A percentile compares a stretch with the other conserved stretches of the same genome.
phyloP scores from a whole-genome alignment of 148 eudicot species.

The Dianthus caryophyllus region DNA sequence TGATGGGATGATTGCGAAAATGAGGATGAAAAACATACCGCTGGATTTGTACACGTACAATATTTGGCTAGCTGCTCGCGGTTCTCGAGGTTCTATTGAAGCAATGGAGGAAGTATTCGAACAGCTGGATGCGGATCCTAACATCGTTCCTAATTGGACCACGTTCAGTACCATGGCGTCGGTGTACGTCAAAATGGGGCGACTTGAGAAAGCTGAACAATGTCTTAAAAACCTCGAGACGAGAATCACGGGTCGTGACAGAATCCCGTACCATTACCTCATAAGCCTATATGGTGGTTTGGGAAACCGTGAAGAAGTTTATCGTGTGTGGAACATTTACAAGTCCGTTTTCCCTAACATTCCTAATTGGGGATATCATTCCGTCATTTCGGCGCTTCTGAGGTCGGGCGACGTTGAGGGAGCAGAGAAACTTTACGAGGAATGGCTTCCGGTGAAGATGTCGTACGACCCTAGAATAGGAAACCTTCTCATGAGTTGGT shows the following conservation, averaged over 20 bases:
- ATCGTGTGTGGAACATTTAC: slow-evolving; percentile 66
- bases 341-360: slow-evolving; percentile 42
- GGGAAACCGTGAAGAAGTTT: slow-evolving; percentile 65
- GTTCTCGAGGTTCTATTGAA: slow-evolving; percentile 52
- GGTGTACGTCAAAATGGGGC: slow-evolving; percentile 49
- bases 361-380: slow-evolving; percentile 64
- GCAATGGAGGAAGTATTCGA: slow-evolving; percentile 68
- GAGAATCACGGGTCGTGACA: slow-evolving; percentile 49
- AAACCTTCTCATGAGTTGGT: slow-evolving; percentile 62
- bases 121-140: slow-evolving; percentile 40
- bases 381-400: slow-evolving; percentile 60
- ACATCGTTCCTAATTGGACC: slow-evolving; percentile 63
- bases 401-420: slow-evolving; percentile 67
- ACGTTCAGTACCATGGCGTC: slow-evolving; percentile 77
- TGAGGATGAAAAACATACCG: slow-evolving; percentile 49
- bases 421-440: slow-evolving; percentile 67
- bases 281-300: slow-evolving; percentile 59
- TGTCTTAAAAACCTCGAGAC: slow-evolving; percentile 59
- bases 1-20: slow-evolving; percentile 49
- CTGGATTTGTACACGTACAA: slow-evolving; percentile 70
- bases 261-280: slow-evolving; percentile 65
- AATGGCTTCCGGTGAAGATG: slow-evolving; percentile 55
- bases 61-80: slow-evolving; percentile 73
- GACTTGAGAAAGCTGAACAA: slow-evolving; percentile 52
- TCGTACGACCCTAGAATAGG: slow-evolving; percentile 59